Evolutionary conservation across 2,329 filamentous ascomycete genomes (phyloP), one percentile per base, ranked within the genome.

Genomic region (Fusarium humuli): DNA sequence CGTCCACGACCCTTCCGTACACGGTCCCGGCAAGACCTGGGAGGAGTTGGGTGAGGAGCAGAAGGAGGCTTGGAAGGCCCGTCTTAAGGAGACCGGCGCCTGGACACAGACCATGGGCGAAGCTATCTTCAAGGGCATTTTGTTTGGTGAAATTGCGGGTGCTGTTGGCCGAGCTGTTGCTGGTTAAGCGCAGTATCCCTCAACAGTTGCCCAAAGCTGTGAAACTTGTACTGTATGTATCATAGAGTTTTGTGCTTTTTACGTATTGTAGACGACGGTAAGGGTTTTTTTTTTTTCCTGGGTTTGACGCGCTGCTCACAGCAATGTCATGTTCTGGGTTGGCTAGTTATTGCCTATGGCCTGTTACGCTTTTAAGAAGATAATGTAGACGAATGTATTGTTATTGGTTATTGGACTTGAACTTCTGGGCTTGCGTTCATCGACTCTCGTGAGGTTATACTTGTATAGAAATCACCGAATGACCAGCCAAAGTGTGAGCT

Each of bases 91-190:
- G 57, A 90, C 92, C 1, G 93, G 93, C 1, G 88, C 94, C 69
- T 97, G 93, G 93, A 87, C 88, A n/a, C 89, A 91, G 76, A 85
- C 88, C 40, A 92, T 95, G 84, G 92, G 92, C 5, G 93, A 95
- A 82, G 85, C 84, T 12, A 87, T 96, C 30, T 86, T 97, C 72
- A 89, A 90, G 80, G 92, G 92, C 5, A 87, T 97, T 32, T 82
- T 97, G 67, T 97, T 97, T 80, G 88, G 90, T 22, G 87, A 94
- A 80, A 83, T 93, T 69, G 91, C 87, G 2, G 91, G 87, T 4
- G 81, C 85, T 54, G 87, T 92, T 18, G 87, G 88, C 7, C 82
- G 81, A 30, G 83, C 85, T 48, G 81, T 87, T 55, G 82, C 77
- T 37, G 82, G 74, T 57, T 84, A 75, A 52, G 32, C 18, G 32